Percentiles rank a stretch among this genome's conserved stretches.
Evolutionary conservation across 176 grass and related monocot genomes (phyloP).

Genomic region (Aegilops bicornis): DNA sequence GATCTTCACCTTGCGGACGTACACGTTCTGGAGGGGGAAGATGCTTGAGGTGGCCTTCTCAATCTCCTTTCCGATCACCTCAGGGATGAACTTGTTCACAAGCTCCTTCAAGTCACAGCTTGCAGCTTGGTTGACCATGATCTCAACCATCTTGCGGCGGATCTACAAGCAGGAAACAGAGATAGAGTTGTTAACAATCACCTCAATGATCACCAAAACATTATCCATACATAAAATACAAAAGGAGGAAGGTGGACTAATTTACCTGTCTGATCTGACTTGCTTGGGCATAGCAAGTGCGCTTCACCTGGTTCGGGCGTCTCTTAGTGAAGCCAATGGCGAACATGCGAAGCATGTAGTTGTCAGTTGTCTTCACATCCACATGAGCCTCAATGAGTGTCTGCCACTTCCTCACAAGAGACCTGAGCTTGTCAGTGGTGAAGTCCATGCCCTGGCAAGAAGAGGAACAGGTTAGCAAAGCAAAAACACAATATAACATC

Average conservation of each 20-base stretch:
- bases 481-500: not conserved
- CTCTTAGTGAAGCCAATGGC: slow-evolving; percentile 93
- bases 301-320: slow-evolving; percentile 83
- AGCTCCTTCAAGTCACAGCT: slow-evolving; percentile 87
- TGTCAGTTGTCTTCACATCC: slow-evolving; percentile 89
- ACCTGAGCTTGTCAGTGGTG: slow-evolving; percentile 78
- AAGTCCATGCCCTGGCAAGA: slow-evolving; percentile 68
- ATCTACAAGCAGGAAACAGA: slow-evolving; percentile 45
- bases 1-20: slow-evolving; percentile 95
- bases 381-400: slow-evolving; percentile 89
- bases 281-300: slow-evolving; percentile 87
- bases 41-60: slow-evolving; percentile 88
- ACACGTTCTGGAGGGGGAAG: slow-evolving; percentile 83
- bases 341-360: slow-evolving; percentile 78
- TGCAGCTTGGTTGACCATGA: slow-evolving; percentile 82
- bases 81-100: slow-evolving; percentile 89
- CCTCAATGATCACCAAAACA: not conserved
- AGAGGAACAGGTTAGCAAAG: not conserved
- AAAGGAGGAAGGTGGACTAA: not conserved
- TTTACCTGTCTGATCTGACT: slow-evolving; percentile 89
- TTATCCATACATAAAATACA: not conserved
- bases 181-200: not conserved
- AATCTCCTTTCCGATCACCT: slow-evolving; percentile 90
- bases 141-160: slow-evolving; percentile 92
- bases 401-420: slow-evolving; percentile 88